phyloP scores from a whole-genome alignment of 2,329 filamentous ascomycete species.

The Intubia oerlemansii region DNA sequence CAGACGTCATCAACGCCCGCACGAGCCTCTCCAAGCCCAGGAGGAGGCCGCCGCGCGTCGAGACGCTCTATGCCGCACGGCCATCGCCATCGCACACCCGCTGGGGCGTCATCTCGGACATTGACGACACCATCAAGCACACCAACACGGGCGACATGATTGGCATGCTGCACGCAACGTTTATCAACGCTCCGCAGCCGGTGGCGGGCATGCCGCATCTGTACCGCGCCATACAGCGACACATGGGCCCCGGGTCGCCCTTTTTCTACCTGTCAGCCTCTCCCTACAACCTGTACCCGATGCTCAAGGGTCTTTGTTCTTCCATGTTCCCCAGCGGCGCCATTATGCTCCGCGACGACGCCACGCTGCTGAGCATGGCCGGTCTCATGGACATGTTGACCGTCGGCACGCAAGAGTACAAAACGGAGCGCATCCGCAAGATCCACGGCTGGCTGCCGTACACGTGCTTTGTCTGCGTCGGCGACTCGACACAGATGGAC shows the following conservation, averaged over 20 bases:
- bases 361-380: conserved; percentile 65
- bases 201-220: conserved; percentile 69
- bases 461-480: conserved; percentile 63
- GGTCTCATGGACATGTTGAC: conserved; percentile 59
- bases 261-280: conserved; percentile 92
- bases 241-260: conserved; percentile 29
- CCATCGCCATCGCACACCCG: too few relatives aligned
- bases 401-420: conserved; percentile 66
- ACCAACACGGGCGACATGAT: conserved; percentile 63
- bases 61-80: too few relatives aligned
- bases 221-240: conserved; percentile 28
- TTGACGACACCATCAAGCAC: conserved; percentile 91
- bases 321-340: conserved; percentile 55
- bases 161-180: conserved; percentile 67
- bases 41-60: too few relatives aligned
- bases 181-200: conserved; percentile 51
- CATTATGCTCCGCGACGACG: conserved; percentile 69
- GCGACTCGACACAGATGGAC: conserved; percentile 80
- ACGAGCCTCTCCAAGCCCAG: too few relatives aligned
- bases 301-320: conserved; percentile 55
- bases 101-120: conserved; percentile 76
- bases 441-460: conserved; percentile 60
- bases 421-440: conserved; percentile 58
- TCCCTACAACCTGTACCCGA: conserved; percentile 84
- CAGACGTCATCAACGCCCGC: too few relatives aligned